These are phyloP conservation scores for Candida pini DNA, from an alignment of 805 yeast genomes.

Conservation along the genomic window DNA sequence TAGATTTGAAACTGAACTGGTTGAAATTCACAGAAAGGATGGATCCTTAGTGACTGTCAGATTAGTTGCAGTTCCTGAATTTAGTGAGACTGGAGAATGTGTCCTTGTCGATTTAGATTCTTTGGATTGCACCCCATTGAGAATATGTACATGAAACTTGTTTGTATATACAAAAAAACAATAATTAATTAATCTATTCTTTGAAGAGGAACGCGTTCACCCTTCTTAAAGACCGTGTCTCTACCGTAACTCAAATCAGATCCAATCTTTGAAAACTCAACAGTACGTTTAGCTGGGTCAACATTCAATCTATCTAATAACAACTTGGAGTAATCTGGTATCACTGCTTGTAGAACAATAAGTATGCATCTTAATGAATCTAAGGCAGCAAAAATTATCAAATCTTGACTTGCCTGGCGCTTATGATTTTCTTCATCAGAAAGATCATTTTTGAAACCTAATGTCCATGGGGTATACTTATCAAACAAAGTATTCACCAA, in stretches of 20 bases:
- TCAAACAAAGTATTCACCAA: constrained; percentile 66
- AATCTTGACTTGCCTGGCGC: constrained; percentile 35
- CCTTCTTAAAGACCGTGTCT: constrained; percentile 31
- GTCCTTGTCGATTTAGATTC: constrained; percentile 57
- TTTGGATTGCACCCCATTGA: constrained; percentile 48
- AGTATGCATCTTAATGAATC: constrained; percentile 67
- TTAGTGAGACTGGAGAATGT: constrained; percentile 56
- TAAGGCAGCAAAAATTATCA: constrained; percentile 56
- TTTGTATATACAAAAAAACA: neutral
- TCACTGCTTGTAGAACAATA: constrained; percentile 64
- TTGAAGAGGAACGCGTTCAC: constrained; percentile 27
- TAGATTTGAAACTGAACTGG: constrained; percentile 41
- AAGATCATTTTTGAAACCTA: constrained; percentile 26
- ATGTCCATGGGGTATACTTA: constrained; percentile 69
- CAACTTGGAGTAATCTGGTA: constrained; percentile 55
- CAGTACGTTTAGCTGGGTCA: constrained; percentile 31
- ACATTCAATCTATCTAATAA: constrained; percentile 66
- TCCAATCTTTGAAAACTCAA: constrained; percentile 46
- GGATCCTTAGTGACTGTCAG: constrained; percentile 33
- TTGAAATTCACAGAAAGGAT: constrained; percentile 31
- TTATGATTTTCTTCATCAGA: constrained; percentile 1
- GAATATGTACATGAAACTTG: constrained; percentile 14
- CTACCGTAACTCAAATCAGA: constrained; percentile 58
- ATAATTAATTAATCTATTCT: constrained; percentile 14
- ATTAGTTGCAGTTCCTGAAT: constrained; percentile 66